A percentile compares a stretch with the other conserved stretches of the same genome.
These are phyloP conservation scores for Starmerella asiatica DNA, from an alignment of 805 yeast genomes.

Conservation along the genomic window DNA sequence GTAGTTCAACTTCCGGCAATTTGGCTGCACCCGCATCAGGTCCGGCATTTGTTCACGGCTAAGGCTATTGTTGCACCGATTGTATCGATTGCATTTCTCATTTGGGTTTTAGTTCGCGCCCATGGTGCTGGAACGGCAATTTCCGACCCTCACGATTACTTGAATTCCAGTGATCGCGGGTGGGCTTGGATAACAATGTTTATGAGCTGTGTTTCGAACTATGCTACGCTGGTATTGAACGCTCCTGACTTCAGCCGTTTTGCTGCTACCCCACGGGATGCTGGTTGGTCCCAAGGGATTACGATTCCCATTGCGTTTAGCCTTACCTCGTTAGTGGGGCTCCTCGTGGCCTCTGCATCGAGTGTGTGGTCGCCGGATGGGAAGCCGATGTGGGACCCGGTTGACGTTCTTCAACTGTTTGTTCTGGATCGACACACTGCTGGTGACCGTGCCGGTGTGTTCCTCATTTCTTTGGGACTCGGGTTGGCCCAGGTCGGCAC, in stretches of 20 bases:
- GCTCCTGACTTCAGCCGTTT: constrained; percentile 85
- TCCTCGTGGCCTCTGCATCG: constrained; percentile 71
- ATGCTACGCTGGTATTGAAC: constrained; percentile 76
- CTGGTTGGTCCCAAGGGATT: constrained; percentile 38
- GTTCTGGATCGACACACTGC: constrained; percentile 28
- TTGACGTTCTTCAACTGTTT: constrained; percentile 57
- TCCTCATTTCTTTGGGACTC: constrained; percentile 56
- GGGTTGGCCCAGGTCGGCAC: constrained; percentile 39
- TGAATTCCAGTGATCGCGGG: constrained; percentile 48
- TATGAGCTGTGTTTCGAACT: constrained; percentile 73
- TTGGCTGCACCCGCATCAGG: constrained; percentile 67
- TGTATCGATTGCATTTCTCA: constrained; percentile 69
- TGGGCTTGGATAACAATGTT: constrained; percentile 74
- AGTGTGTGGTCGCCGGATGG: constrained; percentile 41
- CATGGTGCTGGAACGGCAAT: constrained; percentile 66
- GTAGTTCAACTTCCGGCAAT: constrained; percentile 63
- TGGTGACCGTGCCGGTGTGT: constrained; percentile 66
- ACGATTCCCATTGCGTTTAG: constrained; percentile 70
- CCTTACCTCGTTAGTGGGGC: constrained; percentile 71
- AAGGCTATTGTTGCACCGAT: constrained; percentile 68
- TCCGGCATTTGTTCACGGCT: constrained; percentile 71
- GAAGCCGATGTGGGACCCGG: constrained; percentile 68
- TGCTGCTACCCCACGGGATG: constrained; percentile 36
- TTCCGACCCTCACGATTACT: constrained; percentile 34
- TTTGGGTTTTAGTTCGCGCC: constrained; percentile 75